phyloP scores from a whole-genome alignment of 2,329 filamentous ascomycete genomes.

The Alternaria viburni region DNA sequence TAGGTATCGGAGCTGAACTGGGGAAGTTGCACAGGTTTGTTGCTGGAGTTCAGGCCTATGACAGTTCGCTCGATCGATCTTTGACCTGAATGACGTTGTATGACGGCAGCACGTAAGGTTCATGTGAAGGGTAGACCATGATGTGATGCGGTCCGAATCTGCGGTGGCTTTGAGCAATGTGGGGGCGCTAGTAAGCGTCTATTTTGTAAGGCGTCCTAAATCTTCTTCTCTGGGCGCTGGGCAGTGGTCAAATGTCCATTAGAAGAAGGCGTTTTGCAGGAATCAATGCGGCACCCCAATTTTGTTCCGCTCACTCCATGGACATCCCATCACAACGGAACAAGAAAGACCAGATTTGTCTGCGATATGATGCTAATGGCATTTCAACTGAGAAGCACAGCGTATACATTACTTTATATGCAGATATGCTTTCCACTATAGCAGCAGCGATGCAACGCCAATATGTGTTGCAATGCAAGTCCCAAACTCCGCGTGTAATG shows the following conservation, averaged over 20 bases:
- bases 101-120: neutral
- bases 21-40: too few species aligned
- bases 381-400: neutral
- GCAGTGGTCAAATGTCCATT: neutral
- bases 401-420: constrained; percentile 1
- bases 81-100: neutral
- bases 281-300: neutral
- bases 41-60: neutral
- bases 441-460: neutral
- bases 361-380: neutral
- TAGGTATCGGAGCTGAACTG: too few species aligned
- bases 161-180: neutral
- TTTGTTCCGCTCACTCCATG: neutral
- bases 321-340: neutral
- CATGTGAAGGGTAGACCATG: neutral
- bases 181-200: neutral
- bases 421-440: neutral
- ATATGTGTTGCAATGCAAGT: neutral
- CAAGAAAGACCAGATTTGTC: neutral
- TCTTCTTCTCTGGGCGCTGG: neutral
- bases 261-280: neutral
- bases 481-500: constrained; percentile 1
- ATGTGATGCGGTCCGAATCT: neutral
- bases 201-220: neutral
- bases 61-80: neutral